Percentiles rank a stretch among this genome's conserved stretches.
Evolutionary conservation across 371 early-diverging fungal genomes (phyloP).

Genomic region (Mucor ambiguus): DNA sequence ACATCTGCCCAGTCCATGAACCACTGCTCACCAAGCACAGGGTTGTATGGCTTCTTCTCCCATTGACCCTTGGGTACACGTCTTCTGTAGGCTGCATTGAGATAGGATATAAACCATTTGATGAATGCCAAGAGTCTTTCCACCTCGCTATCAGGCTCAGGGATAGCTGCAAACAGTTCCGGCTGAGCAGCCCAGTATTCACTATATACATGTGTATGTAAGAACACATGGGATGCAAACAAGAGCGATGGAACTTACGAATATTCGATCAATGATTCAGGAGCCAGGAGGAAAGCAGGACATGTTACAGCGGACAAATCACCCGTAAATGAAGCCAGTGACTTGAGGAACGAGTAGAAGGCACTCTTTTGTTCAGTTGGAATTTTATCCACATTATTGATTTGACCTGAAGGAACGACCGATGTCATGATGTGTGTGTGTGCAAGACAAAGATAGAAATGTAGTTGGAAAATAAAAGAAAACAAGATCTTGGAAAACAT

Average conservation of each 20-base stretch:
- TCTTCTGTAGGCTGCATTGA: slow-evolving; percentile 67
- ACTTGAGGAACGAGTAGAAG: slow-evolving; percentile 68
- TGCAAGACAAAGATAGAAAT: background rate
- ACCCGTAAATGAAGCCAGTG: slow-evolving; percentile 72
- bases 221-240: background rate
- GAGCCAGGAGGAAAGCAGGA: slow-evolving; percentile 74
- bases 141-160: slow-evolving; percentile 55
- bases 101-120: slow-evolving; percentile 77
- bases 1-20: slow-evolving; percentile 70
- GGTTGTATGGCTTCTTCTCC: slow-evolving; percentile 87
- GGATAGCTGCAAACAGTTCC: slow-evolving; percentile 67
- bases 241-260: slow-evolving; percentile 48
- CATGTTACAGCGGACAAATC: slow-evolving; percentile 76
- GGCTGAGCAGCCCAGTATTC: slow-evolving; percentile 77
- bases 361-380: slow-evolving; percentile 66
- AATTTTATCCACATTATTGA: slow-evolving; percentile 51
- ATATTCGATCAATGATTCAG: slow-evolving; percentile 76
- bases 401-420: slow-evolving; percentile 18
- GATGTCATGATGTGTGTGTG: background rate
- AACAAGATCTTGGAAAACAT: background rate
- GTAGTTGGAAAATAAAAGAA: background rate
- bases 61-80: slow-evolving; percentile 52
- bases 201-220: slow-evolving; percentile 29
- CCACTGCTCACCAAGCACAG: slow-evolving; percentile 82
- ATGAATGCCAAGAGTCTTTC: slow-evolving; percentile 70